Conservation (phyloP, 306 rosid genomes). For the Sphenostylis stenocarpa region DNA sequence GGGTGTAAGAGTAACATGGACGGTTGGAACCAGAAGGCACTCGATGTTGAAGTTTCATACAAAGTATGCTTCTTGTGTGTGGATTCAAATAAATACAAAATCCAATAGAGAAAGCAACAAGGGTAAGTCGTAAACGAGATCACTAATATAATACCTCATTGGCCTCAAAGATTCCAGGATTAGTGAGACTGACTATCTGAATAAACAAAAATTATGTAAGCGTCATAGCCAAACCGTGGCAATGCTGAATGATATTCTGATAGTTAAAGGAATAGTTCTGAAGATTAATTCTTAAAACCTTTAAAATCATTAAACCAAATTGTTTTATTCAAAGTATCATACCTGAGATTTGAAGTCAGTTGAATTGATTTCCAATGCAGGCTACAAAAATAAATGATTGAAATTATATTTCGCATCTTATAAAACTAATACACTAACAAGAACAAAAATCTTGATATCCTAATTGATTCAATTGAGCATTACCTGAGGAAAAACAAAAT, state of each 20-base stretch:
- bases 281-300: slow-evolving; percentile 25
- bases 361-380: slow-evolving; percentile 68
- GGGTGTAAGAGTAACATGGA: not conserved
- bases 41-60: slow-evolving; percentile 15
- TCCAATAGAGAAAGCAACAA: not conserved
- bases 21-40: slow-evolving; percentile 2
- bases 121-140: not conserved
- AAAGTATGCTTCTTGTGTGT: not conserved
- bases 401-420: slow-evolving; percentile 24
- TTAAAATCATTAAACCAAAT: slow-evolving; percentile 28
- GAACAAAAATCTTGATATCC: slow-evolving; percentile 6
- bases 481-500: slow-evolving; percentile 93
- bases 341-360: slow-evolving; percentile 75
- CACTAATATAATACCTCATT: slow-evolving; percentile 65
- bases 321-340: not conserved
- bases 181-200: slow-evolving; percentile 77
- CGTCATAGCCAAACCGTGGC: not conserved
- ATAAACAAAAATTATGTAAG: slow-evolving; percentile 25
- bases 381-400: slow-evolving; percentile 56
- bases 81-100: not conserved
- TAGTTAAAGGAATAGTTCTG: not conserved
- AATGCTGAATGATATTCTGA: not conserved
- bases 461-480: slow-evolving; percentile 24
- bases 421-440: slow-evolving; percentile 23
- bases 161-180: slow-evolving; percentile 90